Conservation (phyloP, 176 grass and related monocot species). For the Ensete glaucum region DNA sequence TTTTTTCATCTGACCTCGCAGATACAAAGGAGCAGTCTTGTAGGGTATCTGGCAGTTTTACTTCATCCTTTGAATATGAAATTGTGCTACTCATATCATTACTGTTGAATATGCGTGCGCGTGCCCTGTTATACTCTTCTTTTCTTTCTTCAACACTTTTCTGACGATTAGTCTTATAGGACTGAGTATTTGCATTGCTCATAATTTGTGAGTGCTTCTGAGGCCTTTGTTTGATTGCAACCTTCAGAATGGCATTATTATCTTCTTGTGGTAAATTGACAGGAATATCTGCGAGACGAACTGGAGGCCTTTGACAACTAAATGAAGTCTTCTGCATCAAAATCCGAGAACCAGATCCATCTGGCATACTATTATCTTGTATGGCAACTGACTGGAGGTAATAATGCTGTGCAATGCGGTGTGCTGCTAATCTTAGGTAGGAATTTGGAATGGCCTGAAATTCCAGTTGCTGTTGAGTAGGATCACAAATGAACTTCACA, state of each 20-base stretch:
- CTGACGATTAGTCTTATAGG: constrained; percentile 45
- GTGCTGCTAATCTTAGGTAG: constrained; percentile 81
- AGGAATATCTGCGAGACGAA: constrained; percentile 78
- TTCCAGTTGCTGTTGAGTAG: constrained; percentile 41
- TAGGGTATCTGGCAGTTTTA: constrained; percentile 40
- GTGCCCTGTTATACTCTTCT: constrained; percentile 94
- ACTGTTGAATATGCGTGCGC: constrained; percentile 86
- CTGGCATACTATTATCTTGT: constrained; percentile 60
- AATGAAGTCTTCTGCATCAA: constrained; percentile 45
- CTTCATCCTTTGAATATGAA: constrained; percentile 35
- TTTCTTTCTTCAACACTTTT: constrained; percentile 98
- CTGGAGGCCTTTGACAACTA: constrained; percentile 42
- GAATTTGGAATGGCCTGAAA: constrained; percentile 67
- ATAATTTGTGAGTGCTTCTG: constrained; percentile 42
- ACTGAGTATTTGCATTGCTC: constrained; percentile 22
- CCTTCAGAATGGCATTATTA: constrained; percentile 37
- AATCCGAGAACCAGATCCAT: constrained; percentile 69
- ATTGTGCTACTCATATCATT: constrained; percentile 14
- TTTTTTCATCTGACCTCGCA: constrained; percentile 16
- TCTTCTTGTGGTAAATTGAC: constrained; percentile 76
- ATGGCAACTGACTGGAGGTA: constrained; percentile 70
- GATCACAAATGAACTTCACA: constrained; percentile 70
- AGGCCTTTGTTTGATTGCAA: constrained; percentile 93
- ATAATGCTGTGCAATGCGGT: constrained; percentile 86
- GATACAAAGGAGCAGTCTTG: constrained; percentile 33